These are phyloP conservation scores for Micractinium conductrix DNA, from an alignment of 139 green algal genomes.

Conservation along the genomic window DNA sequence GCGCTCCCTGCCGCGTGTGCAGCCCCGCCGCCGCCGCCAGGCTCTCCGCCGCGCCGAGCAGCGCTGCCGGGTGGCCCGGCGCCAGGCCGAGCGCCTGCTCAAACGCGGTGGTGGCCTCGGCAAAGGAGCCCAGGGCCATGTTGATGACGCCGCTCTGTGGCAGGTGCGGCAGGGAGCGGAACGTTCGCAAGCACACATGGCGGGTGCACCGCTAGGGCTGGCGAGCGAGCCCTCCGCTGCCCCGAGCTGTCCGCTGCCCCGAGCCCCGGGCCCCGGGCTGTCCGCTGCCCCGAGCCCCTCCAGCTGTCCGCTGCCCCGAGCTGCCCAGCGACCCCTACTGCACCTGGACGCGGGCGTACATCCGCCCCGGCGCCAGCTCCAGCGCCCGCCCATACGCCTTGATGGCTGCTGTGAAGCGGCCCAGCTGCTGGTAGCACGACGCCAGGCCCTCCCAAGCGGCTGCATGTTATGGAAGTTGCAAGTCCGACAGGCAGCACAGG, in stretches of 20 bases:
- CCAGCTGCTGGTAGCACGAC: constrained; percentile 39
- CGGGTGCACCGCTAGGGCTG: too few relatives aligned
- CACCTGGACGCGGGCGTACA: too few relatives aligned
- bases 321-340: too few relatives aligned
- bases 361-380: constrained; percentile 61
- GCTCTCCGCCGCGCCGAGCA: constrained; percentile 57
- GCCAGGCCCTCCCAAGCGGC: constrained; percentile 77
- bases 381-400: constrained; percentile 72
- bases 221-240: too few relatives aligned
- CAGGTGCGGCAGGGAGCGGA: too few relatives aligned
- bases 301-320: too few relatives aligned
- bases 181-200: too few relatives aligned
- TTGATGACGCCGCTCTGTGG: constrained; percentile 65
- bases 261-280: too few relatives aligned
- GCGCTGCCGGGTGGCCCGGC: constrained; percentile 48
- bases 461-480: neutral
- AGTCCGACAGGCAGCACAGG: neutral
- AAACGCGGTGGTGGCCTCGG: constrained; percentile 36
- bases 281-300: too few relatives aligned
- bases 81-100: constrained; percentile 49
- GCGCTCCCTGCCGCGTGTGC: constrained; percentile 55
- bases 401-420: constrained; percentile 35
- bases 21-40: constrained; percentile 52
- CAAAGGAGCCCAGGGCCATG: constrained; percentile 56
- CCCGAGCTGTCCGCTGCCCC: too few relatives aligned